Evolutionary conservation across 2,329 filamentous ascomycete genomes (phyloP).

Genomic region (Fusarium oligoseptatum): DNA sequence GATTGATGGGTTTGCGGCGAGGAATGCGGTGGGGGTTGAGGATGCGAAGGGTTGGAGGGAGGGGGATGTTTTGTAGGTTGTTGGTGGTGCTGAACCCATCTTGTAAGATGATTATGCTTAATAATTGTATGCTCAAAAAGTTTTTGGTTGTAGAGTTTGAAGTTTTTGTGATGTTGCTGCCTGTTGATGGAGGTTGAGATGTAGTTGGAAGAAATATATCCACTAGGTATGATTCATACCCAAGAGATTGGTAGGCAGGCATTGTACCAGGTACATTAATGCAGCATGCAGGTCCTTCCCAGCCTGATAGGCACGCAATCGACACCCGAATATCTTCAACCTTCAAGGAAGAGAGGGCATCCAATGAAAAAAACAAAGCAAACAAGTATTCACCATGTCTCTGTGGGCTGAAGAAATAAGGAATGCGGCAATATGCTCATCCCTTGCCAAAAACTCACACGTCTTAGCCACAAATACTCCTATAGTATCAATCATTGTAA

Average conservation of each 20-base stretch:
- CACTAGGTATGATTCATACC: background rate
- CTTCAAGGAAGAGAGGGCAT: background rate
- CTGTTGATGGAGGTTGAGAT: constrained; percentile 22
- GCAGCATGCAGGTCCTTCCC: background rate
- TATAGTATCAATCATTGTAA: background rate
- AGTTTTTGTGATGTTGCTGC: constrained; percentile 8
- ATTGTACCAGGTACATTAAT: background rate
- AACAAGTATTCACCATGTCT: background rate
- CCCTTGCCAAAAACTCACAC: background rate
- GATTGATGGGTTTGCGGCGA: constrained; percentile 37
- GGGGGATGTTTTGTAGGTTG: constrained; percentile 32
- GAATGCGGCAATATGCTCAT: background rate
- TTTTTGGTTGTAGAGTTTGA: background rate
- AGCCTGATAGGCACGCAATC: background rate
- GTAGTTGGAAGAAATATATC: constrained; percentile 5
- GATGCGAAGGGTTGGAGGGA: constrained; percentile 31
- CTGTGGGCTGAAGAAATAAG: background rate
- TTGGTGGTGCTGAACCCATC: constrained; percentile 16
- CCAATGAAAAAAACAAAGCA: background rate
- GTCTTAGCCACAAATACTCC: background rate
- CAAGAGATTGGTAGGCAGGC: background rate
- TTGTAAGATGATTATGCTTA: background rate
- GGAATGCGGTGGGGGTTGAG: constrained; percentile 29
- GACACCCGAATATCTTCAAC: background rate
- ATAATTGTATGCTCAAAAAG: no score